These are phyloP conservation scores for Suzukiozyma palmioleophila DNA, from an alignment of 1,139 yeast species.

Conservation along the genomic window DNA sequence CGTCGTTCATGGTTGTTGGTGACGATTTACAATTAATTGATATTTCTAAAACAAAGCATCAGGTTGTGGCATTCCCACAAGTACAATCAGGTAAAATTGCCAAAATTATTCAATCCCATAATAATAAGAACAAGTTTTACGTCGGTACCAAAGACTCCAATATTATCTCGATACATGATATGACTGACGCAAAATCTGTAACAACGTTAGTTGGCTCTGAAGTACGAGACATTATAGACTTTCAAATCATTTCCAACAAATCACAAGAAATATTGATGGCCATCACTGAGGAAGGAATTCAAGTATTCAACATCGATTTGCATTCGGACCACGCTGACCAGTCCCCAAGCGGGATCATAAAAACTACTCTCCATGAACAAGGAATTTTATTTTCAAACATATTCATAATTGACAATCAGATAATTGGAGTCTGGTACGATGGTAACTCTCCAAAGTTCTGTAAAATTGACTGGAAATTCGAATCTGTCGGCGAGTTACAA, in stretches of 20 bases:
- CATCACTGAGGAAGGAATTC: constrained; percentile 15
- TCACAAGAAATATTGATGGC: constrained; percentile 11
- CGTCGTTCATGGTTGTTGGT: constrained; percentile 10
- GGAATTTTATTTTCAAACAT: constrained; percentile 12
- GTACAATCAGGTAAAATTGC: neutral
- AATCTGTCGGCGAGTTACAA: constrained; percentile 13
- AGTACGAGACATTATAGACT: constrained; percentile 1
- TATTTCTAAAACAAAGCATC: constrained; percentile 10
- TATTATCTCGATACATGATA: neutral
- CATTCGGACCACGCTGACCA: constrained; percentile 5
- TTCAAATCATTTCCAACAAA: constrained; percentile 1
- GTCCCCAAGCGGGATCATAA: constrained; percentile 9
- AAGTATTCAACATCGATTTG: constrained; percentile 11
- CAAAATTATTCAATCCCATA: constrained; percentile 2
- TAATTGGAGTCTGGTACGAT: constrained; percentile 36
- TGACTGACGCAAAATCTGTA: neutral
- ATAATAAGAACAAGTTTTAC: constrained; percentile 1
- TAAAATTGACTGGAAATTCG: constrained; percentile 16
- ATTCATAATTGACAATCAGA: constrained; percentile 5
- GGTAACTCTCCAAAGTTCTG: constrained; percentile 24
- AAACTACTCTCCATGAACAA: constrained; percentile 7
- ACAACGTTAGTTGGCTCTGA: neutral
- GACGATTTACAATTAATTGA: constrained; percentile 11
- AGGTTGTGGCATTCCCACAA: constrained; percentile 4
- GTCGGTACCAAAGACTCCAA: neutral